Base-by-base conservation (phyloP, 2,329 filamentous ascomycete genomes). In the Zasmidium angulare region DNA sequence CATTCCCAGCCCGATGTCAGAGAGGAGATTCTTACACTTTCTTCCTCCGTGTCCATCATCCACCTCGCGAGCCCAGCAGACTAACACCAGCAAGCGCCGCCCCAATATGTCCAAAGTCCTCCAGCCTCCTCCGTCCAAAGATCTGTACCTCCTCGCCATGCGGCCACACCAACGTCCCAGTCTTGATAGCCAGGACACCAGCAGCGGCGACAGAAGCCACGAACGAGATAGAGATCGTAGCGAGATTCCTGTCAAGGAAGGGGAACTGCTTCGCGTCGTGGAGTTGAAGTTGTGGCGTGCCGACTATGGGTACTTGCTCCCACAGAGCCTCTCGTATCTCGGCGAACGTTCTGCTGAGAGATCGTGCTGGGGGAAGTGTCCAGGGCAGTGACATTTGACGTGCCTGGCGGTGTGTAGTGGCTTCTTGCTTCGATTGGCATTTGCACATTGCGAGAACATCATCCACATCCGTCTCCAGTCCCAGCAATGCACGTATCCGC, bases 41-140 rank as follows among this genome's bases (percentile, higher is more conserved):
- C n/a, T 4, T 29, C 26, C 26, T 22, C 46, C 12, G 19, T 20
- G 22, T 20, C 12, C 46, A 22, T 50, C 48, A 50, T 10, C 17
- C 22, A 43, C 12, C 36, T 17, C 22, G 63, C 22, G 59, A 55
- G 11, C 65, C 58, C n/a, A 71, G 46, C 12, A 70, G 50, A 22
- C 51, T 63, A 12, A 72, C 52, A 19, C 69, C 71, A n/a, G 71
- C 68, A 29, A 75, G 59, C 17, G 72, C 71, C 52, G 70, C 69
- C 12, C 72, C 73, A 11, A 74, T 64, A 58, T 71, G 69, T 3
- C 72, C 73, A 50, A 70, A 73, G 52, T 75, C 73, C 1, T 68
- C 52, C 4, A 74, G 62, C 11, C 69, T 65, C 55, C 66, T 73
- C 9, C 68, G 65, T 19, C 73, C 73, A 53, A 75, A 75, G 47